Base-by-base conservation (phyloP, 2,329 filamentous ascomycete species). In the Fusarium bactridioides region DNA sequence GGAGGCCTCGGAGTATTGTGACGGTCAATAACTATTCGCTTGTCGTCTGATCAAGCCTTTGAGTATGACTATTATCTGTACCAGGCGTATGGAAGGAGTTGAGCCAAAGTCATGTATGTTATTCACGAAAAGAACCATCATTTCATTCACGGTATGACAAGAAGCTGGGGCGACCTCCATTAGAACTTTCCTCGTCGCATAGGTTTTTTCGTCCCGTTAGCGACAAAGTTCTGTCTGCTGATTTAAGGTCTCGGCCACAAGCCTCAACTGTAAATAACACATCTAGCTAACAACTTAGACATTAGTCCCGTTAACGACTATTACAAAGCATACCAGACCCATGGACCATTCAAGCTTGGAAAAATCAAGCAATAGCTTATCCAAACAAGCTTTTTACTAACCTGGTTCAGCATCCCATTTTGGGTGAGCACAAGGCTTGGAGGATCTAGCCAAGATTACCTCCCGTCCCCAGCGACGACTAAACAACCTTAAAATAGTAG, bases 151-250 rank as follows among this genome's bases (percentile, higher is more conserved):
- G 4, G 7, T 7, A n/a, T 10, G 5, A 10, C 4, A 7, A 10
- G n/a, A 16, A 43, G 15, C 2, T 0, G 2, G 15, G n/a, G 6
- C 10, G 4, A 7, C 2, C 3, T 10, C 7, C 10, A 7, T 4
- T 16, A 0, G 40, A n/a, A 43, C 40, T 18, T 12, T 23, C 5
- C 0, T 18, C 4, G 16, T 25, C n/a, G 10, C n/a, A 18, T 12
- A 10, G 0, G 1, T 18, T 23, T 23, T 18, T 7, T 1, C 3
- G n/a, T 25, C 23, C 3, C 19, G 7, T 25, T 7, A 4, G 5
- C 23, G 5, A 44, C 10, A n/a, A n/a, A n/a, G n/a, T n/a, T n/a
- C n/a, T n/a, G n/a, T n/a, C n/a, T n/a, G n/a, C n/a, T n/a, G n/a
- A n/a, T n/a, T n/a, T n/a, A n/a, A n/a, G n/a, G n/a, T n/a, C n/a